Conservation (phyloP, 2,329 filamentous ascomycete species). For the Trichoderma simmonsii region DNA sequence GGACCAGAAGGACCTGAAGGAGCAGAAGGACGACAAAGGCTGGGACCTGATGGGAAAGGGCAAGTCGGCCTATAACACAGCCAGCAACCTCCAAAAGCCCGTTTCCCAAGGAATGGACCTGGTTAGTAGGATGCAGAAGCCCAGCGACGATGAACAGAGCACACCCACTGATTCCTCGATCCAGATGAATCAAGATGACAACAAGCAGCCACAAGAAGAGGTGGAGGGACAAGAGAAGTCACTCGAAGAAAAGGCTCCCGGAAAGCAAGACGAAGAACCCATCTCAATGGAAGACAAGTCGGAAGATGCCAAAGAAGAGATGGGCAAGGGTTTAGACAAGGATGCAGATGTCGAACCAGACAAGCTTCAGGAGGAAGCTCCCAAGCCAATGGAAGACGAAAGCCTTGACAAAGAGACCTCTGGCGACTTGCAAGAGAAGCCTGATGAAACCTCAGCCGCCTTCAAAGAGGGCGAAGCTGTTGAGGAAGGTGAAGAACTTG, state of each 20-base stretch:
- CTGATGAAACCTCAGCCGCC: neutral
- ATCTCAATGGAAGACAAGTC: conserved; percentile 10
- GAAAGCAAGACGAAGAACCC: neutral
- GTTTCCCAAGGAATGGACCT: conserved; percentile 24
- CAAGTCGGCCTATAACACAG: conserved; percentile 26
- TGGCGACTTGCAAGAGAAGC: neutral
- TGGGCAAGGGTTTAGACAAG: neutral
- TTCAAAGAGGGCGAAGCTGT: neutral
- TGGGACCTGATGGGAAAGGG: conserved; percentile 32
- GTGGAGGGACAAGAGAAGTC: neutral
- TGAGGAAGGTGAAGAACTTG: neutral
- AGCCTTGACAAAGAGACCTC: neutral
- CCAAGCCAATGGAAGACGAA: neutral
- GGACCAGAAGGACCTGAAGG: neutral
- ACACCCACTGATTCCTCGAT: neutral
- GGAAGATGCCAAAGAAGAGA: neutral
- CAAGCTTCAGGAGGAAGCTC: neutral
- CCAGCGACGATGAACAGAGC: neutral
- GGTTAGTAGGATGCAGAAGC: conserved; percentile 22
- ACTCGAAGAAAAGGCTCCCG: neutral
- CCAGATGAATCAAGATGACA: neutral
- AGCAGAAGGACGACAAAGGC: conserved; percentile 25
- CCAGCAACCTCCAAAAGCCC: conserved; percentile 20
- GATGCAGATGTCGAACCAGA: neutral
- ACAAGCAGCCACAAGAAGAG: neutral